These are phyloP conservation scores for Lipomyces spencermartinsiae DNA, from an alignment of 805 yeast genomes.

Conservation along the genomic window DNA sequence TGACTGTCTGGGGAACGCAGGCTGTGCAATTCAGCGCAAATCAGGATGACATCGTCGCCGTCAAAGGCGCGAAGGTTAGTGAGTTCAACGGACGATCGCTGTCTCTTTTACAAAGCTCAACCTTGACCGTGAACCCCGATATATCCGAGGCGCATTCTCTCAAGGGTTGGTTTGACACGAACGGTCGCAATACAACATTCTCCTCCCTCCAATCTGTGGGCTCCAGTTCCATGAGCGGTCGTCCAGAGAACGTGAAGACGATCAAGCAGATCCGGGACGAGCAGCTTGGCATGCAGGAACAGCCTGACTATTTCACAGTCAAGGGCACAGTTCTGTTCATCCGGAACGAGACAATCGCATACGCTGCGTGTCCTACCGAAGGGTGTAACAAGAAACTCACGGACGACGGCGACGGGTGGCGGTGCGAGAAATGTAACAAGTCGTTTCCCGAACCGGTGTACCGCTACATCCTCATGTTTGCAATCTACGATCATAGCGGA, in stretches of 20 bases:
- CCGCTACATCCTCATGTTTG: slow-evolving; percentile 78
- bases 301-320: slow-evolving; percentile 76
- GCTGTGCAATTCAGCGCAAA: slow-evolving; percentile 79
- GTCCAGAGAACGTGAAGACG: slow-evolving; percentile 65
- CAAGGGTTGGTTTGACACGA: slow-evolving; percentile 93
- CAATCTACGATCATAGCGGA: slow-evolving; percentile 81
- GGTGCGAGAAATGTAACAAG: slow-evolving; percentile 90
- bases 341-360: slow-evolving; percentile 77
- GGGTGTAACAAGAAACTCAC: slow-evolving; percentile 85
- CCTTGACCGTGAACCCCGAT: slow-evolving; percentile 82
- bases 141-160: slow-evolving; percentile 83
- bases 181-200: slow-evolving; percentile 69
- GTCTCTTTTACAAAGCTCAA: slow-evolving; percentile 79
- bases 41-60: slow-evolving; percentile 78
- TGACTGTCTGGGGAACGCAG: slow-evolving; percentile 89
- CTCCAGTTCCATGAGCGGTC: slow-evolving; percentile 43
- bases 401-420: slow-evolving; percentile 76
- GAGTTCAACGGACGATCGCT: slow-evolving; percentile 88
- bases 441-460: slow-evolving; percentile 71
- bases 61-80: slow-evolving; percentile 86
- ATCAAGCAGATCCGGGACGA: slow-evolving; percentile 69
- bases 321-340: slow-evolving; percentile 77
- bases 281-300: slow-evolving; percentile 73
- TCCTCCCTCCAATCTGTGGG: slow-evolving; percentile 53
- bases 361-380: slow-evolving; percentile 84